Conservation (phyloP, 495 filamentous ascomycete species). For the Neurospora terricola region DNA sequence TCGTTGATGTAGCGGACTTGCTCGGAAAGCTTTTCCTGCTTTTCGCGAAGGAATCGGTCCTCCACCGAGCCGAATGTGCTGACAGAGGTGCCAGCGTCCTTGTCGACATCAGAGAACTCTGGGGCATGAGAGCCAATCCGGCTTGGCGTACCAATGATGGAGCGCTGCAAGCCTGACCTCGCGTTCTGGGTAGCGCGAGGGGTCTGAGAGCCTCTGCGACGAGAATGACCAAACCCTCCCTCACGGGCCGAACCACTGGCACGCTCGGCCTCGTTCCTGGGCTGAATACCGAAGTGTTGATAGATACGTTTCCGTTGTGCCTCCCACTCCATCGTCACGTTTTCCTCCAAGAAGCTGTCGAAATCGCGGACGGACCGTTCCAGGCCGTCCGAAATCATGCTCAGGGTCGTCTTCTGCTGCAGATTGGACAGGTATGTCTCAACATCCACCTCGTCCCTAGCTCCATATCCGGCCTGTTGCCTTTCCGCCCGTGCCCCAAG, state of each 20-base stretch:
- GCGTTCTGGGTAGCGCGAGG: constrained; percentile 57
- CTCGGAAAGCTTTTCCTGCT: constrained; percentile 66
- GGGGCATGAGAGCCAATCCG: constrained; percentile 45
- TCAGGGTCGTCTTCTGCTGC: constrained; percentile 81
- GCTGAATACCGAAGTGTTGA: constrained; percentile 85
- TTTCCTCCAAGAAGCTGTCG: constrained; percentile 84
- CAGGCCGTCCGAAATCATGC: constrained; percentile 81
- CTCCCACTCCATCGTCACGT: constrained; percentile 92
- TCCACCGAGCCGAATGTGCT: constrained; percentile 40
- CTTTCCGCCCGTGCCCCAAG: constrained; percentile 28
- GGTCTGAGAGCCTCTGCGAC: constrained; percentile 36
- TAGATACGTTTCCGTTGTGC: constrained; percentile 85
- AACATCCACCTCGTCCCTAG: constrained; percentile 56
- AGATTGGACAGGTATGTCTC: constrained; percentile 73
- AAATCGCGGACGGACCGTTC: constrained; percentile 82
- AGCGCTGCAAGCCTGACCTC: constrained; percentile 59
- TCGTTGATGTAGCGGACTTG: constrained; percentile 69
- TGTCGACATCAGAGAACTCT: constrained; percentile 56
- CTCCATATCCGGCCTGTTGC: constrained; percentile 5
- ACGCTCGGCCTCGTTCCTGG: constrained; percentile 40
- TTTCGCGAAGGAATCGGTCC: constrained; percentile 64
- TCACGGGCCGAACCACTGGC: constrained; percentile 41
- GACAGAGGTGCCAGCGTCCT: constrained; percentile 28
- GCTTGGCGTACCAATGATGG: constrained; percentile 71
- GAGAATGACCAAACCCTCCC: constrained; percentile 43